These are phyloP conservation scores for Penicillium cataractarum DNA, from an alignment of 495 filamentous ascomycete species.

Conservation along the genomic window DNA sequence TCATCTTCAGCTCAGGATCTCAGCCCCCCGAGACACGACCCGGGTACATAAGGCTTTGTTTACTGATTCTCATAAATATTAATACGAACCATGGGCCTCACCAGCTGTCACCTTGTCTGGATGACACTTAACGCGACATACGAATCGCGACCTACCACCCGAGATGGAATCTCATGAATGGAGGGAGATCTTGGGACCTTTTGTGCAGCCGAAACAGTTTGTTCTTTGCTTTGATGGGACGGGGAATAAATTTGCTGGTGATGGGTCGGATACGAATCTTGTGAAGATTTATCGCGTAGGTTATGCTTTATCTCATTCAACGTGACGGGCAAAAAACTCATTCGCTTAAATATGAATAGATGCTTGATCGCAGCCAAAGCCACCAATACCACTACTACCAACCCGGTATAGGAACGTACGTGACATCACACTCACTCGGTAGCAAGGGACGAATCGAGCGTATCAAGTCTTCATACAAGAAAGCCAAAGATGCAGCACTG, in stretches of 20 bases:
- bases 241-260: slow-evolving; percentile 80
- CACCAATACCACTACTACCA: slow-evolving; percentile 45
- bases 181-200: slow-evolving; percentile 7
- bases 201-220: slow-evolving; percentile 49
- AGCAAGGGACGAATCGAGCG: slow-evolving; percentile 62
- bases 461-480: slow-evolving; percentile 72
- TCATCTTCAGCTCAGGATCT: slow-evolving; percentile 10
- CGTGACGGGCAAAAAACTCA: neutral
- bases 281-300: slow-evolving; percentile 72
- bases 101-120: neutral
- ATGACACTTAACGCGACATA: no score
- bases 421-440: slow-evolving; percentile 64
- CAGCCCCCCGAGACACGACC: neutral
- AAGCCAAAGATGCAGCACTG: slow-evolving; percentile 80
- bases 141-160: neutral
- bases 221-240: slow-evolving; percentile 89
- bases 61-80: slow-evolving; percentile 10
- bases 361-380: slow-evolving; percentile 56
- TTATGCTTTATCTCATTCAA: neutral
- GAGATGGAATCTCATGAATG: neutral
- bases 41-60: neutral
- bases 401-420: slow-evolving; percentile 83
- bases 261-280: slow-evolving; percentile 81
- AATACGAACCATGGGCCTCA: slow-evolving; percentile 16
- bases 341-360: slow-evolving; percentile 26